Percentiles rank a stretch among this genome's conserved stretches.
phyloP scores from a whole-genome alignment of 192 early-diverging fungal genomes.

The Coemansia sp. region DNA sequence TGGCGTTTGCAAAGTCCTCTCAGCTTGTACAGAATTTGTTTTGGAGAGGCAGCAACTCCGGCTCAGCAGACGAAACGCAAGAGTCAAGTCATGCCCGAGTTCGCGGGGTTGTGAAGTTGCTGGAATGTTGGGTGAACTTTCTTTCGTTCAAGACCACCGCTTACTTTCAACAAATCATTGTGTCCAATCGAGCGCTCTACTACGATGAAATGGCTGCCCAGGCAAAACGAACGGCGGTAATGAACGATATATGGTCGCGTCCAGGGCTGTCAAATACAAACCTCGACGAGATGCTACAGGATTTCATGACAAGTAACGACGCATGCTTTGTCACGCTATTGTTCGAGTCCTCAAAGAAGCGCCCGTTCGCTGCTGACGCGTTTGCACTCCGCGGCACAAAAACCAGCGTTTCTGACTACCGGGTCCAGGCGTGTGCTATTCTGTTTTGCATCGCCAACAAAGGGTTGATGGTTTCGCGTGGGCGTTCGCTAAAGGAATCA shows the following conservation, averaged over 20 bases:
- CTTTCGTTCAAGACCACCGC: constrained; percentile 47
- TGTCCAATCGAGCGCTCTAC: constrained; percentile 37
- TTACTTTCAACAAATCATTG: constrained; percentile 51
- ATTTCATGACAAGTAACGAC: constrained; percentile 43
- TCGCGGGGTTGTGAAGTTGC: constrained; percentile 35
- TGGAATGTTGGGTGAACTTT: constrained; percentile 31
- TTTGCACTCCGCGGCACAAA: constrained; percentile 46
- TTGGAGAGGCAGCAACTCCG: constrained; percentile 20
- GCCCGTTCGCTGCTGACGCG: constrained; percentile 36
- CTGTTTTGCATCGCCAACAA: constrained; percentile 50
- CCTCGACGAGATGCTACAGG: constrained; percentile 23
- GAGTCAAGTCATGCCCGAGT: constrained; percentile 14
- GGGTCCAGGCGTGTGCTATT: constrained; percentile 49
- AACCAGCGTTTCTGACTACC: constrained; percentile 39
- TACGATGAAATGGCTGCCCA: constrained; percentile 24
- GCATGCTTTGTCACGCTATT: constrained; percentile 51
- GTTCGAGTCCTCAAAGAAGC: constrained; percentile 50
- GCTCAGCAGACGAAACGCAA: constrained; percentile 12
- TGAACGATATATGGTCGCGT: constrained; percentile 46
- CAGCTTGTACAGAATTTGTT: constrained; percentile 45
- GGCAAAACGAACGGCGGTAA: constrained; percentile 19
- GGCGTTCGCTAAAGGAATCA: constrained; percentile 25
- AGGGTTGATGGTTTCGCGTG: constrained; percentile 28
- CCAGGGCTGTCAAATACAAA: constrained; percentile 24
- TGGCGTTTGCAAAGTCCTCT: constrained; percentile 51